These are phyloP conservation scores for Ramularia collo-cygni DNA, from an alignment of 2,329 filamentous ascomycete genomes.

Conservation along the genomic window DNA sequence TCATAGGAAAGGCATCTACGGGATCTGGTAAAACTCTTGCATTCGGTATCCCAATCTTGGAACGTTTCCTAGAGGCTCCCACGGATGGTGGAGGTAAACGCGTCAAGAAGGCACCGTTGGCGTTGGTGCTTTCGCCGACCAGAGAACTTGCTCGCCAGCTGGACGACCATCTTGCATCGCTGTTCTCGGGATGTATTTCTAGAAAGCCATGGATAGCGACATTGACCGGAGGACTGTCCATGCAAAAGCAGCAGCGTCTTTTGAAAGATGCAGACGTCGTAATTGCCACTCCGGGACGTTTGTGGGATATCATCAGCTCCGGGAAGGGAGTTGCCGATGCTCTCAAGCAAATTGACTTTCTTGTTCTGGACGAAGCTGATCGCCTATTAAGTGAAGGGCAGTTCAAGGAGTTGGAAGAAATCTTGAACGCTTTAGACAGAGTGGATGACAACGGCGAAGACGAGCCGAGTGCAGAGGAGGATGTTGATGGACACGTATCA, in stretches of 20 bases:
- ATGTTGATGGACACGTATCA: neutral
- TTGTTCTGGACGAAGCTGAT: conserved; percentile 93
- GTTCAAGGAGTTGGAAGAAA: conserved; percentile 89
- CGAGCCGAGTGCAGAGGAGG: conserved; percentile 22
- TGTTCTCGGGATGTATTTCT: conserved; percentile 62
- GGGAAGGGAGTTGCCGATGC: conserved; percentile 61
- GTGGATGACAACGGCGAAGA: conserved; percentile 42
- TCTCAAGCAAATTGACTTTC: conserved; percentile 68
- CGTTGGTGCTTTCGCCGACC: conserved; percentile 82
- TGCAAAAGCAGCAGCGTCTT: conserved; percentile 90
- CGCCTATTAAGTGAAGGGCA: conserved; percentile 84
- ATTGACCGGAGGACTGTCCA: conserved; percentile 82
- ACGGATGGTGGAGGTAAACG: conserved; percentile 17
- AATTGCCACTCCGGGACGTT: conserved; percentile 72
- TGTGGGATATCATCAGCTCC: conserved; percentile 88
- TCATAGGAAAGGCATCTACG: conserved; percentile 92
- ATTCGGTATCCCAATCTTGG: conserved; percentile 88
- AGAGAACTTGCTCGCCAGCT: conserved; percentile 91
- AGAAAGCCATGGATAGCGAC: conserved; percentile 60
- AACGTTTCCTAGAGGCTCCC: conserved; percentile 60
- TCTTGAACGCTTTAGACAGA: conserved; percentile 71
- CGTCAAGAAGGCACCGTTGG: conserved; percentile 50
- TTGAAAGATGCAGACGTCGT: conserved; percentile 81
- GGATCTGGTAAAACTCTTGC: conserved; percentile 95
- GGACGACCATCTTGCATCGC: conserved; percentile 67